A percentile compares a stretch with the other conserved stretches of the same genome.
Conservation (phyloP, 2,329 filamentous ascomycete genomes). For the Penicillium sp. region DNA sequence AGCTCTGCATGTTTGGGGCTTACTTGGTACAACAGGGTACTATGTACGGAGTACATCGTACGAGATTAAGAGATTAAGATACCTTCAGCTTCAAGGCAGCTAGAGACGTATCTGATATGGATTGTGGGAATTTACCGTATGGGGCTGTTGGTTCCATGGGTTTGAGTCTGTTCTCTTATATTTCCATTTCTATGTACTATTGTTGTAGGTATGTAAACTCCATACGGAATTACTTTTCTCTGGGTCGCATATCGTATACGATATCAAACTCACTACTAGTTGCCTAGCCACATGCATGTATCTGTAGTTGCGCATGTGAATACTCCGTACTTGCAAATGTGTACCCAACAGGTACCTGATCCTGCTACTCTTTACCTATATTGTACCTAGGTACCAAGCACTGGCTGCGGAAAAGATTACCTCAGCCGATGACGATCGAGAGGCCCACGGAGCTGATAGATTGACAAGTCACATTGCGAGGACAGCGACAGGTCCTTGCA, state of each 20-base stretch:
- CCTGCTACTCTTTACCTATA: neutral
- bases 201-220: no score
- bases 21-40: no score
- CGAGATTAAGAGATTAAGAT: neutral
- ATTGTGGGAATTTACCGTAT: slow-evolving; percentile 3
- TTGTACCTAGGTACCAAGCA: no score
- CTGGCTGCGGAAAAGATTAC: neutral
- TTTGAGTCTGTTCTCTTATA: neutral
- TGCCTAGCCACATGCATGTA: no score
- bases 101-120: neutral
- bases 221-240: no score
- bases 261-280: no score
- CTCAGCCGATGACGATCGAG: slow-evolving; percentile 16
- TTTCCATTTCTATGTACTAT: no score
- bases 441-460: neutral
- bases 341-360: slow-evolving; percentile 6
- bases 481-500: slow-evolving; percentile 31
- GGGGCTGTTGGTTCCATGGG: neutral
- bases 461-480: slow-evolving; percentile 34
- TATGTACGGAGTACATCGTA: no score
- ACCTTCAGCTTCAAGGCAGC: neutral
- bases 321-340: neutral
- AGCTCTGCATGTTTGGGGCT: neutral
- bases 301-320: neutral
- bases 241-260: no score